Evolutionary conservation across 1,284 basidiomycete species (phyloP), one percentile per base, ranked within the genome.

Genomic region (Cutaneotrichosporon arboriforme): DNA sequence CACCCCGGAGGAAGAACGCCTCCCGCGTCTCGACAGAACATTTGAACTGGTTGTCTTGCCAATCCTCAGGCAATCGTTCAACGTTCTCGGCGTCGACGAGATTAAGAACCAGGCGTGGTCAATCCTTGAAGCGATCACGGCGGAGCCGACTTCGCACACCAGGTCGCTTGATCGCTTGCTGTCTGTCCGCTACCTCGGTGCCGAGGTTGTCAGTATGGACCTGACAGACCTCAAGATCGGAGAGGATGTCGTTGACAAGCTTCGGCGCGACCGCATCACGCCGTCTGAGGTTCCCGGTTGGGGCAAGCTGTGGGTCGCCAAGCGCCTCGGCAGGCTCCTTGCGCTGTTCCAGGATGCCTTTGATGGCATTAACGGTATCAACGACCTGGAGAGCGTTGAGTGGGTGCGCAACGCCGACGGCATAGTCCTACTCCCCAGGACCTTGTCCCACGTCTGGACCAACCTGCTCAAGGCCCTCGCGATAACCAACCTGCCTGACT

Each of bases 31-130:
- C 1, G 71, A 72, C 52, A 51, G 62, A 34, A 58, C 61, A 0
- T 70, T 66, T 53, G 66, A 70, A 2, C 58, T 65, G n/a, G 63
- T 71, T 18, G 60, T 70, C 33, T 36, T 54, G 26, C 69, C 69
- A 1, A 61, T 69, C 20, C 38, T 72, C 35, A 53, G 59, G 42
- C 49, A 52, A 13, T 63, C 69, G 54, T 57, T 67, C 26, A 14
- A 42, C 9, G 51, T 73, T 5, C 51, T 59, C n/a, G 72, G 65
- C 8, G 55, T 72, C 4, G 72, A 74, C 51, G 42, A 44, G 17
- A 51, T 74, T 23, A 70, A 67, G 46, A 52, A 58, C 4, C 60
- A 66, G 35, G 66, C 63, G 1, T 74, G 72, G 70, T 50, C 55
- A 20, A 68, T 73, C 14, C 45, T 74, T 21, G 60, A 58, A 4